Evolutionary conservation across 2,329 filamentous ascomycete species (phyloP).

Genomic region (Monosporascus cannonballus): DNA sequence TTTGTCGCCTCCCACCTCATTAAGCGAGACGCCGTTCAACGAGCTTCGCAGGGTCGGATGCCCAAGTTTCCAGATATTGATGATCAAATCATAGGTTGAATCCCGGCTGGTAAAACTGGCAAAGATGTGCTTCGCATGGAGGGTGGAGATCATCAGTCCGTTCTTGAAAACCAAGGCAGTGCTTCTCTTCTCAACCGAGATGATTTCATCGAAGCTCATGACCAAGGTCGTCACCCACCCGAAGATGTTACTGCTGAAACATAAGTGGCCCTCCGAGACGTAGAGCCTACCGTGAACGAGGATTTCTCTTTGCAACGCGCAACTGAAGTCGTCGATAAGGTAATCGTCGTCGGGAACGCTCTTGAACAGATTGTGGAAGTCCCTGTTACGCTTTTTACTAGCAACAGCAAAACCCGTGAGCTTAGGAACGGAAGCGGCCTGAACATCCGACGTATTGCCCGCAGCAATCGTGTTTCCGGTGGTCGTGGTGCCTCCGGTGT

Average conservation of each 20-base stretch:
- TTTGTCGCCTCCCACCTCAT: conserved; percentile 80
- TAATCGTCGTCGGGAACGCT: conserved; percentile 98
- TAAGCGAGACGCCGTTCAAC: conserved; percentile 78
- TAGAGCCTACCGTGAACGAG: conserved; percentile 90
- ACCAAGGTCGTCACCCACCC: conserved; percentile 97
- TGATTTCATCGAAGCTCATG: conserved; percentile 96
- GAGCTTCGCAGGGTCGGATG: conserved; percentile 90
- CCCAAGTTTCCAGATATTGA: conserved; percentile 97
- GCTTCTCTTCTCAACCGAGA: conserved; percentile 93
- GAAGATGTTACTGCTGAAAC: conserved; percentile 98
- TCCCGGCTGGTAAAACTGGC: conserved; percentile 92
- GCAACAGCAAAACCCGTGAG: conserved; percentile 94
- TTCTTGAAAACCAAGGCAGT: conserved; percentile 96
- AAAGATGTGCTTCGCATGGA: conserved; percentile 93
- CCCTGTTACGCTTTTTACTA: conserved; percentile 90
- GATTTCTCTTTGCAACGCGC: conserved; percentile 91
- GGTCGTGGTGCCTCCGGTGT: conserved; percentile 48
- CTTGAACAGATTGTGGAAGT: conserved; percentile 90
- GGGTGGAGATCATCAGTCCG: conserved; percentile 90
- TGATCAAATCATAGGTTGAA: conserved; percentile 92
- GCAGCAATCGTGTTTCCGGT: conserved; percentile 64
- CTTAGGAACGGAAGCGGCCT: conserved; percentile 60
- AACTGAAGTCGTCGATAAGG: conserved; percentile 97
- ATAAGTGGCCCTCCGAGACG: conserved; percentile 93
- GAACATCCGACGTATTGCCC: conserved; percentile 63